These are phyloP conservation scores for Rhytidiadelphus loreus DNA, from an alignment of 225 moss, liverwort and hornwort genomes.

Conservation along the genomic window DNA sequence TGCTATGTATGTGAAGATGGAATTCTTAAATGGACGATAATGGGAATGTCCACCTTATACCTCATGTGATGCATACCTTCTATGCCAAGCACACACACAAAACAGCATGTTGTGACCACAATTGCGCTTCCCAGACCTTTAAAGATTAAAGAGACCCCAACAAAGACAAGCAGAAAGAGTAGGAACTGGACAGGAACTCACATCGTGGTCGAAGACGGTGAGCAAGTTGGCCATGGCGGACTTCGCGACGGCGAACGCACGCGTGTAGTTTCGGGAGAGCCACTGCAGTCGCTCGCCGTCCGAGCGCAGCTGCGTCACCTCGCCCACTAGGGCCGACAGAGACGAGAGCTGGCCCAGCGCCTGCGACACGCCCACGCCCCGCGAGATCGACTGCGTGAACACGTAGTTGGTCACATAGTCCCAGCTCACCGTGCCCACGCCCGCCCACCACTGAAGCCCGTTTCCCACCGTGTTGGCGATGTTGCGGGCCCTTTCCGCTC, in stretches of 20 bases:
- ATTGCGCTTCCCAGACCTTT: not conserved
- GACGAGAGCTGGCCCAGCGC: conserved; percentile 19
- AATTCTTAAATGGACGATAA: not conserved
- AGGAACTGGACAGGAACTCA: not conserved
- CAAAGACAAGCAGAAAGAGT: not conserved
- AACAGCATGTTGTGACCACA: not conserved
- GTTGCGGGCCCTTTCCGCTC: conserved; percentile 26
- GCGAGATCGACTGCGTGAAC: conserved; percentile 14
- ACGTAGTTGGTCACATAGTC: conserved; percentile 31
- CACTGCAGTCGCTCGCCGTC: conserved; percentile 29
- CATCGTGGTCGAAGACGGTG: conserved; percentile 25
- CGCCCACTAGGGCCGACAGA: conserved; percentile 9
- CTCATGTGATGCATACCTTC: not conserved
- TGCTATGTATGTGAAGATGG: not conserved
- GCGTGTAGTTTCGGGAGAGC: conserved; percentile 23
- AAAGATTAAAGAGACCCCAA: not conserved
- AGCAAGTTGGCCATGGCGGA: conserved; percentile 20
- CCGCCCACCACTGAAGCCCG: conserved; percentile 33
- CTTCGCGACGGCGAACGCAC: conserved; percentile 21
- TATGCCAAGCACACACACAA: not conserved
- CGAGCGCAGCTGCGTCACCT: conserved; percentile 15
- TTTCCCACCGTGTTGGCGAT: conserved; percentile 32
- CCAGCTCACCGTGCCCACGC: conserved; percentile 33
- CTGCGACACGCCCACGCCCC: conserved; percentile 12
- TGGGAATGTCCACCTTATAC: not conserved